Evolutionary conservation across 805 yeast species (phyloP).

Genomic region (Sugiyamaella valdiviana): DNA sequence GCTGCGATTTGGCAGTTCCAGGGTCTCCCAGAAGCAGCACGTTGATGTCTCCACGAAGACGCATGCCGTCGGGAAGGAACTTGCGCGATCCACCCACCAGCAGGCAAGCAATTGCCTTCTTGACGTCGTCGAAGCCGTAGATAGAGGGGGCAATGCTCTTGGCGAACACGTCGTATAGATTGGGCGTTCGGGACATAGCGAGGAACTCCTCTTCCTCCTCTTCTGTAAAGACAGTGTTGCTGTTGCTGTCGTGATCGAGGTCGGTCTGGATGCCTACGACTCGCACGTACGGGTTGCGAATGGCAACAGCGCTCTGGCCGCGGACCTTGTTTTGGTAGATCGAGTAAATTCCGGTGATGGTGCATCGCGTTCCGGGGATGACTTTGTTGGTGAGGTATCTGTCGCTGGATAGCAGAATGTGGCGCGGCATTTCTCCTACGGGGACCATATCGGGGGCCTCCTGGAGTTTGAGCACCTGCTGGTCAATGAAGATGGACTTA

Average conservation of each 20-base stretch:
- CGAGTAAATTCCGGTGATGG: conserved; percentile 86
- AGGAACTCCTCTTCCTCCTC: conserved; percentile 92
- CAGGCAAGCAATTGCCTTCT: conserved; percentile 86
- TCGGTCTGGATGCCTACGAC: conserved; percentile 84
- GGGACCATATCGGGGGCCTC: conserved; percentile 99
- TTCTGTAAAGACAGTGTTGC: conserved; percentile 64
- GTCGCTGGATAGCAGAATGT: conserved; percentile 79
- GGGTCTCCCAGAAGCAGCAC: conserved; percentile 94
- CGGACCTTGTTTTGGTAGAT: conserved; percentile 66
- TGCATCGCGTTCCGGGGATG: conserved; percentile 92
- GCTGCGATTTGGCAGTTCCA: conserved; percentile 97
- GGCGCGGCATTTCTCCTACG: conserved; percentile 98
- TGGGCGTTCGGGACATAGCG: conserved; percentile 71
- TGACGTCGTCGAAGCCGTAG: conserved; percentile 88
- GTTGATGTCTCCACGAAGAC: conserved; percentile 94
- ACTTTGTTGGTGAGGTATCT: conserved; percentile 83
- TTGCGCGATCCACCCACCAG: conserved; percentile 93
- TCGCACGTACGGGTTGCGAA: conserved; percentile 84
- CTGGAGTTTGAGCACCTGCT: conserved; percentile 87
- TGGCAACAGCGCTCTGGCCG: conserved; percentile 62
- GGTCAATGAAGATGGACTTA: conserved; percentile 88
- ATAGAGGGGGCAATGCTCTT: conserved; percentile 93
- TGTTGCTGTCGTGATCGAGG: conserved; percentile 59
- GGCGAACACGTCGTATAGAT: conserved; percentile 79
- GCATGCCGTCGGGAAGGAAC: conserved; percentile 88